Evolutionary conservation across 208 protist genomes (phyloP), one percentile per base, ranked within the genome.

Genomic region (Leptomonas pyrrhocoris): DNA sequence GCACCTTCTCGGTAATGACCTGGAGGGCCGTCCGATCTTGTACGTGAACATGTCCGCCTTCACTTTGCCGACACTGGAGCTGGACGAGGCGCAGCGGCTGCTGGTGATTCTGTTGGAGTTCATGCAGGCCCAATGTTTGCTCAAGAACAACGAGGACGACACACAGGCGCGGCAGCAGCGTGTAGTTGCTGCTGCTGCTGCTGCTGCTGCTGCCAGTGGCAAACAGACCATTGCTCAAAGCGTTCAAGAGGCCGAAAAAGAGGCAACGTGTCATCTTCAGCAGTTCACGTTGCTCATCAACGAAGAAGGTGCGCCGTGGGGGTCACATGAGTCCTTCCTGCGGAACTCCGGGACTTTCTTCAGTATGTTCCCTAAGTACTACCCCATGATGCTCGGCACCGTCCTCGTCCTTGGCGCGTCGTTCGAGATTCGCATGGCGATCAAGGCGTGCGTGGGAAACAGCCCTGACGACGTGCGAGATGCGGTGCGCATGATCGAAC

Each of bases 331-430:
- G 15, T 54, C 79, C 0, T 70, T 89, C 19, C 66, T 92, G 30
- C 38, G 75, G 0, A 79, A 88, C 58, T 66, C 68, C 46, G 51
- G 54, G 30, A 66, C 66, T 15, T 46, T 92, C 21, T 76, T 74
- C 36, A 84, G 75, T 16, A 59, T 93, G 16, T 54, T 90, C 31
- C 66, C 67, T 36, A 95, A 93, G 70, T 95, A 95, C 68, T 95
- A 92, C 64, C 90, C 90, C 12, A 30, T 71, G 25, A 67, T 95
- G 55, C 57, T 95, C 23, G 84, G 78, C 25, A 42, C 81, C 31
- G 65, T 88, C 2, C 74, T 95, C 11, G 57, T 95, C 21, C 81
- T 84, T 38, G 81, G 81, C 9, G 73, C 87, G 9, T 73, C 79
- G 34, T 83, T 72, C 28, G 83, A 81, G 18, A 72, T 83, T 40